These are phyloP conservation scores for Teunomyces barrocoloradensis DNA, from an alignment of 805 yeast genomes.

Conservation along the genomic window DNA sequence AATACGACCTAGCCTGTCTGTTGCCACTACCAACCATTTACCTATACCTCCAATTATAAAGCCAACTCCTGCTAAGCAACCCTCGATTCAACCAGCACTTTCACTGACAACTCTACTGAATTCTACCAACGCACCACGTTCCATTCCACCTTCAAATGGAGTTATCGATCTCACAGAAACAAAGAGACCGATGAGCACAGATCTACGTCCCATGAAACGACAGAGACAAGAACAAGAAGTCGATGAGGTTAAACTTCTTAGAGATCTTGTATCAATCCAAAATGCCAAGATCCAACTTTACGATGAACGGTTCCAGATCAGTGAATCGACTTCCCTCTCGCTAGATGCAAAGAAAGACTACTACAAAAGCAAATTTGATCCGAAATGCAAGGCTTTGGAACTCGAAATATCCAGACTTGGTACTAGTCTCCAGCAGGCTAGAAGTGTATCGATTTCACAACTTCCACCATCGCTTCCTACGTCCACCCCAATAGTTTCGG, in stretches of 20 bases:
- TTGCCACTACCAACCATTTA: neutral
- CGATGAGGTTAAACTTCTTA: constrained; percentile 1
- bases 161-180: neutral
- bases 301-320: constrained; percentile 25
- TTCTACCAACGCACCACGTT: neutral
- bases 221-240: neutral
- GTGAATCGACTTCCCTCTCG: constrained; percentile 38
- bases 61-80: too few relatives aligned
- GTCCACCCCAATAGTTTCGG: constrained; percentile 3
- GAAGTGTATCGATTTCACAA: neutral
- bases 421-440: neutral
- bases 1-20: neutral
- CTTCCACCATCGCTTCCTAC: constrained; percentile 1
- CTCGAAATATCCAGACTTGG: neutral
- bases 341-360: constrained; percentile 33
- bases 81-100: too few relatives aligned
- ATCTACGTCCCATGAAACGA: neutral
- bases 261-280: constrained; percentile 2
- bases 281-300: constrained; percentile 7
- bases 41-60: neutral
- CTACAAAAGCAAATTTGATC: constrained; percentile 22
- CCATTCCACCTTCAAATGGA: neutral
- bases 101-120: neutral
- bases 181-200: neutral
- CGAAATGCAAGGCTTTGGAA: constrained; percentile 11